phyloP scores from a whole-genome alignment of 345 rosid genomes.

The Angophora floribunda region DNA sequence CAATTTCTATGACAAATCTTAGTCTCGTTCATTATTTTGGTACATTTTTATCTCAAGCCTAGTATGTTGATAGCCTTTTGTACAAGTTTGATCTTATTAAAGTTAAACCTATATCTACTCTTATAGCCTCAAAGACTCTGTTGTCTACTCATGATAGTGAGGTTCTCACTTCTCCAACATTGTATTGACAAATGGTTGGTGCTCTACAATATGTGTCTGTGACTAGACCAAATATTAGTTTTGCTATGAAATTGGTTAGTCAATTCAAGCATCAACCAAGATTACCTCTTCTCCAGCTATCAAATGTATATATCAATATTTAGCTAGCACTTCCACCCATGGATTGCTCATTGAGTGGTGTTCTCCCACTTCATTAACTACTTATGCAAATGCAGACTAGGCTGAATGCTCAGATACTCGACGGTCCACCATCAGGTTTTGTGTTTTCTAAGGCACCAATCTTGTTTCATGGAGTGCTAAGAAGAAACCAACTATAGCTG shows the following conservation, averaged over 20 bases:
- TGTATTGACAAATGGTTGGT: neutral
- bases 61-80: neutral
- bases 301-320: no score
- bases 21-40: neutral
- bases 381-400: neutral
- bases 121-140: neutral
- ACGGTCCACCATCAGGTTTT: no score
- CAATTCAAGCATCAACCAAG: neutral
- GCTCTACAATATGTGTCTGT: no score
- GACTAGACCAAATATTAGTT: no score
- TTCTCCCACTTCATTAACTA: neutral
- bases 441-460: no score
- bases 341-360: neutral
- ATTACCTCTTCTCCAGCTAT: neutral
- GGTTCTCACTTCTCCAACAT: neutral
- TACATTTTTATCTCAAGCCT: neutral
- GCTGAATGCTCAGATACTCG: neutral
- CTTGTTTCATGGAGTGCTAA: neutral
- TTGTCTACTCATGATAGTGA: neutral
- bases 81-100: neutral
- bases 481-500: neutral
- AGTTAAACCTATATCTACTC: neutral
- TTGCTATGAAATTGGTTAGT: no score
- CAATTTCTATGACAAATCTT: neutral
- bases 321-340: neutral